These are phyloP conservation scores for Aspergillus nomiae DNA, from an alignment of 2,329 filamentous ascomycete species.

Conservation along the genomic window DNA sequence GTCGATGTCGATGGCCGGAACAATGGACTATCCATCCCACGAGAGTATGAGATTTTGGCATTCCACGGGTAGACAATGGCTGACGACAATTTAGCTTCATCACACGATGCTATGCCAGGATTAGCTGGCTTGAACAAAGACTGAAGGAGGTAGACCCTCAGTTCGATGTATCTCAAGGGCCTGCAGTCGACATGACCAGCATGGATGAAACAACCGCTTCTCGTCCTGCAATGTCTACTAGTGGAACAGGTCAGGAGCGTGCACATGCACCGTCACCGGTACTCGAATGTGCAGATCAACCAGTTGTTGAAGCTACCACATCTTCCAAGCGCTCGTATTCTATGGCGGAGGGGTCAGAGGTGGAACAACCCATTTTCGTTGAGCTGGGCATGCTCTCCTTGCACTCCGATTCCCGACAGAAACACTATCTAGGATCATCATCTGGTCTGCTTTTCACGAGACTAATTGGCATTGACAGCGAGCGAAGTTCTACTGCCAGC, in stretches of 20 bases:
- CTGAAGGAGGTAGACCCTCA: constrained; percentile 29
- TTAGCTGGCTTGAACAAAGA: constrained; percentile 14
- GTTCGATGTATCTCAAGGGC: constrained; percentile 32
- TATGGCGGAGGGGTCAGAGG: background rate
- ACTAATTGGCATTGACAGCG: constrained; percentile 13
- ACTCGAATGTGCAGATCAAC: too few species aligned
- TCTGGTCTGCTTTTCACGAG: constrained; percentile 40
- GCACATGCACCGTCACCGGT: too few species aligned
- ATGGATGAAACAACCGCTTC: constrained; percentile 7
- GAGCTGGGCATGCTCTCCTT: constrained; percentile 42
- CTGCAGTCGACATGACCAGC: constrained; percentile 24
- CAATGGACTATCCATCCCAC: constrained; percentile 35
- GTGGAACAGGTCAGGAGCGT: too few species aligned
- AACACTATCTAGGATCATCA: constrained; percentile 42
- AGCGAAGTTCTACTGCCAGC: too few species aligned
- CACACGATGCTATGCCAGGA: too few species aligned
- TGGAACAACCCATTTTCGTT: constrained; percentile 35
- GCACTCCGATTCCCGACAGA: constrained; percentile 41
- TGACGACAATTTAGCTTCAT: too few species aligned
- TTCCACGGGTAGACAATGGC: too few species aligned
- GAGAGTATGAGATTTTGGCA: constrained; percentile 30
- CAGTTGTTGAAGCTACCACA: too few species aligned
- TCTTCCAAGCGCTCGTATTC: too few species aligned
- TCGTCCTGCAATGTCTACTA: too few species aligned
- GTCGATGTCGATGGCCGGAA: constrained; percentile 44